Evolutionary conservation across 495 filamentous ascomycete species (phyloP), one percentile per base, ranked within the genome.

Genomic region (Podospora comata): DNA sequence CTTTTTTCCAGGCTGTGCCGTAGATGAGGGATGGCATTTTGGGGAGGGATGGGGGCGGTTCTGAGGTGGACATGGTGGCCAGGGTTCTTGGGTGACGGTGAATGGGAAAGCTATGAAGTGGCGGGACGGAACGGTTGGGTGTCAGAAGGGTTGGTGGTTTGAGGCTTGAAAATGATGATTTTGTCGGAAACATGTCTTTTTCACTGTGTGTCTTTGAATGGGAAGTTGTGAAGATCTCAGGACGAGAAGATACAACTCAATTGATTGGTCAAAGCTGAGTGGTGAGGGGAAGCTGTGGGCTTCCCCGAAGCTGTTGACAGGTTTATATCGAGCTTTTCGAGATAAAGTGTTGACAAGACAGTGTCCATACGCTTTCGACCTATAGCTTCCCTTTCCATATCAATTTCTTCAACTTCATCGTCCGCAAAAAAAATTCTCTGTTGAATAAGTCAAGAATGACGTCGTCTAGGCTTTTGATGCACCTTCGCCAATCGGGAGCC

Each of bases 1-100:
- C 87, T 75, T 92, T 91, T 79, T 94, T 94, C 92, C 92, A 94
- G n/a, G 92, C 92, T 7, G 91, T 94, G 57, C 92, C 92, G 73
- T 96, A 96, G 66, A 95, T 76, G 68, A 93, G 83, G 66, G 81
- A 79, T 6, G 89, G 89, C 72, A 85, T 83, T 11, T 63, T 60
- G 44, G 75, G 48, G 54, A 59, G 58, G 60, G 62, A 20, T 54
- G 59, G 61, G 62, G 62, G n/a, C 44, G 54, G 60, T 54, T 65
- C 54, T 32, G 62, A 57, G 62, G 62, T n/a, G 60, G 70, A 61
- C 70, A 55, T 71, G 59, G n/a, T 57, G 64, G 59, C 11, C 16
- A 58, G 23, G 20, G 60, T 28, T 32, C 16, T 18, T 62, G 19
- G 23, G 19, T 39, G 16, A 23, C 15, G 30, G 34, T 5, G 16